Evolutionary conservation across 2,329 filamentous ascomycete species (phyloP), one percentile per base, ranked within the genome.

Genomic region (Dendryphion nanum): DNA sequence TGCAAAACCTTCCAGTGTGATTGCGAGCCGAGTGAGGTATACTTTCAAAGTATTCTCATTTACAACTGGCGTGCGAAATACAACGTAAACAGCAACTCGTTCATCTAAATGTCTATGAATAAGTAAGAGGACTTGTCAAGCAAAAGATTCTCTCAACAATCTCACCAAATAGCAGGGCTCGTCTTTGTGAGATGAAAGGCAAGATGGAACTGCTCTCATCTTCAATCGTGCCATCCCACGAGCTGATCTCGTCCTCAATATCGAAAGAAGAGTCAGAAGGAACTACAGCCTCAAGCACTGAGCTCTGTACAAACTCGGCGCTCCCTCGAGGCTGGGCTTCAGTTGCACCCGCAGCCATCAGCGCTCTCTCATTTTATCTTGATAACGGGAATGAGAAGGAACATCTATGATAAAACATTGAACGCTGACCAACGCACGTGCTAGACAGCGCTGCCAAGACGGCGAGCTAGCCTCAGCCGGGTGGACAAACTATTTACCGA

Each of bases 151-250:
- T n/a, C n/a, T 40, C 42, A 35, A 37, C 42, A 38, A 32, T 64
- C 77, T 50, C 72, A 89, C 86, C 86, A 57, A 89, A 88, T 59
- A 86, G 85, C 26, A 90, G 70, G 38, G 76, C 74, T 26, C 83
- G 75, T 48, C 85, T 75, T 51, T 80, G 76, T 30, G 77, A 68
- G 54, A 88, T 74, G 14, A 75, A 75, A 35, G 79, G 74, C 29
- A 84, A 36, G 20, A 72, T 44, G 71, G 67, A 50, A 68, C 69
- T 47, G 70, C 61, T 45, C 52, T 67, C 37, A 67, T 71, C 47
- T 66, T 68, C 64, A 35, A 63, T 59, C 7, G 57, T 56, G 44
- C 74, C 72, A 31, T 74, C 58, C 50, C 72, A 71, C 19, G 66
- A 66, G 34, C 57, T 61, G 40, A 77, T 53, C 17, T 71, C 55